A percentile compares a stretch with the other conserved stretches of the same genome.
These are phyloP conservation scores for Francoa sonchifolia DNA, from an alignment of 441 rosid genomes.

Conservation along the genomic window DNA sequence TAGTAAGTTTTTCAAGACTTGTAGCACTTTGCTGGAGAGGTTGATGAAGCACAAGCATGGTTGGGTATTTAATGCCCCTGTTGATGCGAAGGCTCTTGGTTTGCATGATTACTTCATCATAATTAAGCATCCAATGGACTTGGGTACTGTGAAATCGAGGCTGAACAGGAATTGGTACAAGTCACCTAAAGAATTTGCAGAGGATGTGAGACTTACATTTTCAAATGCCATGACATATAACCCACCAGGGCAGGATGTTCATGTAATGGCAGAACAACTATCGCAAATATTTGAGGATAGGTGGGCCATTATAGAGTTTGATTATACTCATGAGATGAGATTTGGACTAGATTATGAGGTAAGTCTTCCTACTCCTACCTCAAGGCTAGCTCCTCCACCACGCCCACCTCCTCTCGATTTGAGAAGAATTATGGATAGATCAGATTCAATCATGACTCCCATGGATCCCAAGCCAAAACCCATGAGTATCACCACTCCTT, in stretches of 20 bases:
- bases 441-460: constrained; percentile 45
- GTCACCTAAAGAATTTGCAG: constrained; percentile 89
- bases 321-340: constrained; percentile 59
- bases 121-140: constrained; percentile 88
- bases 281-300: constrained; percentile 67
- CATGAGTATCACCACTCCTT: constrained; percentile 55
- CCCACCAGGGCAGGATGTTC: constrained; percentile 92
- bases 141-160: constrained; percentile 71
- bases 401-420: constrained; percentile 66
- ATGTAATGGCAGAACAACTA: constrained; percentile 70
- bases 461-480: constrained; percentile 34
- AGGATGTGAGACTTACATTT: constrained; percentile 96
- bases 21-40: constrained; percentile 66
- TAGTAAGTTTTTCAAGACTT: constrained; percentile 56
- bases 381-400: constrained; percentile 49
- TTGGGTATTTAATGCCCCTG: constrained; percentile 93
- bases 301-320: constrained; percentile 74
- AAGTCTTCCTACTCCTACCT: constrained; percentile 42
- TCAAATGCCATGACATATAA: constrained; percentile 89
- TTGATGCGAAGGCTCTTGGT: constrained; percentile 66
- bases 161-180: constrained; percentile 70
- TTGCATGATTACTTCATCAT: constrained; percentile 78
- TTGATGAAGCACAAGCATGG: constrained; percentile 93
- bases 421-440: constrained; percentile 66
- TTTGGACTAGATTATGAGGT: constrained; percentile 40